Evolutionary conservation across 345 rosid genomes (phyloP), one percentile per base, ranked within the genome.

Genomic region (Acer negundo): DNA sequence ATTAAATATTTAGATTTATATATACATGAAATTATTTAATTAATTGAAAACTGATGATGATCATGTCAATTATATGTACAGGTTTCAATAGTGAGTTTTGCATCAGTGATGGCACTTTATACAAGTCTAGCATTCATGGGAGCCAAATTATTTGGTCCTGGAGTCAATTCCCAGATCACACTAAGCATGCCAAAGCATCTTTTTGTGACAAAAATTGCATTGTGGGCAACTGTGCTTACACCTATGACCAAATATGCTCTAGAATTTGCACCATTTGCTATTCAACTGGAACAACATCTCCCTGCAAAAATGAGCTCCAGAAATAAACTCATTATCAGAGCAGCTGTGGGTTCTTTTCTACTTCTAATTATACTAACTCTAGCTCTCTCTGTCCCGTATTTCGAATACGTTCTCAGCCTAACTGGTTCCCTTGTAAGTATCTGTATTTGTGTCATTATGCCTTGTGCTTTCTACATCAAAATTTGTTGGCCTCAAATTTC

Each of bases 201-300:
- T 24, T 31, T 88, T 42, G n/a, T 84, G n/a, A 87, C 98, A 44
- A 92, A 87, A 83, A 83, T 92, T 28, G 95, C 95, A 23, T 69
- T 92, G 13, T 93, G 94, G 98, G 93, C 94, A 62, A 86, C 93
- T 16, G 95, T 89, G 28, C 72, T 92, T 7, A 90, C 95, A 4
- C 98, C 97, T 28, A 85, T 92, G 90, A 90, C 98, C 64, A 92
- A 94, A 73, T 94, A 92, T 58, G 95, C 97, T 3, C 88, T 92
- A 2, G 91, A 89, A 80, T 92, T 90, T 23, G 87, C 92, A 15
- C 95, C 98, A n/a, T 79, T 92, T 47, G 91, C 98, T 31, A 89
- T 92, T 79, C 94, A 92, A 79, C 82, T 90, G 0, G 90, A 93
- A 67, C 87, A 64, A 24, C 76, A 67, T 73, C 92, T 93, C 51